phyloP scores from a whole-genome alignment of 805 yeast genomes.

The Yarrowia sp. region DNA sequence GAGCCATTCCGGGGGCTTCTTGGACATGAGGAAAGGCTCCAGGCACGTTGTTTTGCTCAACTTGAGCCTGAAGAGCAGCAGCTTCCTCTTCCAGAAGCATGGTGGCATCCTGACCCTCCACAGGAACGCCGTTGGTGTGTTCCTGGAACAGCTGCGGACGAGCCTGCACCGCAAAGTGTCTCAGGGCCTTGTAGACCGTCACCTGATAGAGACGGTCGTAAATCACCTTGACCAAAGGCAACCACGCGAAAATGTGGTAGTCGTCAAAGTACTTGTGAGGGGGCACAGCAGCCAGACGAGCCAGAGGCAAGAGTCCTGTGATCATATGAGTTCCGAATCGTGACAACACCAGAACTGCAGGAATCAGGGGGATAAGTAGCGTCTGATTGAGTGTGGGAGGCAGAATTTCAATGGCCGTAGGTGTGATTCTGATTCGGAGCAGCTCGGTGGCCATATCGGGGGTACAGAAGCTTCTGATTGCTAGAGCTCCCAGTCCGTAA shows the following conservation, averaged over 20 bases:
- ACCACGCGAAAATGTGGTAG: constrained; percentile 17
- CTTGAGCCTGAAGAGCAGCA: constrained; percentile 12
- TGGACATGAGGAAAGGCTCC: constrained; percentile 7
- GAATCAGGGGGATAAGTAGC: constrained; percentile 10
- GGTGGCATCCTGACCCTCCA: not conserved
- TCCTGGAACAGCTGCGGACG: constrained; percentile 21
- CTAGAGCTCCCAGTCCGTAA: constrained; percentile 17
- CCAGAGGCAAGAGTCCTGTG: not conserved
- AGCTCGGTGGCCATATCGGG: constrained; percentile 22
- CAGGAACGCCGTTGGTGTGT: not conserved
- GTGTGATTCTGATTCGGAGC: constrained; percentile 19
- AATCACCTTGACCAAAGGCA: constrained; percentile 11
- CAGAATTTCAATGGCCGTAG: constrained; percentile 20
- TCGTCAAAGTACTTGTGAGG: constrained; percentile 21
- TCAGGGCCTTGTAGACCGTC: constrained; percentile 3
- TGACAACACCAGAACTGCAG: not conserved
- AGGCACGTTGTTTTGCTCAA: not conserved
- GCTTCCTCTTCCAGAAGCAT: not conserved
- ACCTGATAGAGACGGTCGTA: constrained; percentile 9
- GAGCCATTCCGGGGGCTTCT: not conserved
- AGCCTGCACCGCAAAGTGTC: constrained; percentile 15
- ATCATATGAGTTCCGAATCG: not conserved
- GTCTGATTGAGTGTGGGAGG: constrained; percentile 24
- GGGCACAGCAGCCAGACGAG: constrained; percentile 1
- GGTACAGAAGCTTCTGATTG: not conserved